phyloP scores from a whole-genome alignment of 2,329 filamentous ascomycete genomes.

The Trichoderma harzianum region DNA sequence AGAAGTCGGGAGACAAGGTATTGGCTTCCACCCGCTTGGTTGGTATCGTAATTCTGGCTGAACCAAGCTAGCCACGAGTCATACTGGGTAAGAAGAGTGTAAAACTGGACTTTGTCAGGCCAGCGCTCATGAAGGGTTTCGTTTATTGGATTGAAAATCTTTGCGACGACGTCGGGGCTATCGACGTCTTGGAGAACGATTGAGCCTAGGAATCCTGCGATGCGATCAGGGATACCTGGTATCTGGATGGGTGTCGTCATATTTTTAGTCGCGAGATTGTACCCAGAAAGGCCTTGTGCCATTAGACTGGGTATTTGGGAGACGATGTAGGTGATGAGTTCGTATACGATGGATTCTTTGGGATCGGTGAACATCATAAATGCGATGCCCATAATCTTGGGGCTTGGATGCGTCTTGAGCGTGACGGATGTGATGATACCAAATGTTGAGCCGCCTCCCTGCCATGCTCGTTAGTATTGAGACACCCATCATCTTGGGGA shows the following conservation, averaged over 20 bases:
- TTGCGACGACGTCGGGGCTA: conserved; percentile 25
- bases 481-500: accelerated
- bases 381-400: conserved; percentile 28
- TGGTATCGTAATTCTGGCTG: conserved; percentile 34
- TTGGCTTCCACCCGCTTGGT: conserved; percentile 33
- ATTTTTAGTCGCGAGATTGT: conserved; percentile 37
- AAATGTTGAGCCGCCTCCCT: conserved; percentile 60
- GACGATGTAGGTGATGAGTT: conserved; percentile 46
- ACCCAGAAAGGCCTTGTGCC: conserved; percentile 51
- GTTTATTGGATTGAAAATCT: conserved; percentile 35
- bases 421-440: conserved; percentile 58
- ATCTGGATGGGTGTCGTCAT: conserved; percentile 38
- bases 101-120: conserved; percentile 28
- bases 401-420: conserved; percentile 47
- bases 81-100: conserved; percentile 24
- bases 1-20: conserved; percentile 46
- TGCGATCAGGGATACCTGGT: conserved; percentile 29
- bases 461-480: not conserved
- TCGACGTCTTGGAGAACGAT: conserved; percentile 38
- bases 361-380: conserved; percentile 26
- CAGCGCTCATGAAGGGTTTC: conserved; percentile 38
- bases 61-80: conserved; percentile 39
- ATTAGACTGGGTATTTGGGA: conserved; percentile 45
- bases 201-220: conserved; percentile 35
- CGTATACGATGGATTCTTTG: conserved; percentile 40